Base-by-base conservation (phyloP, 306 rosid genomes). In the Castanospermum australe region DNA sequence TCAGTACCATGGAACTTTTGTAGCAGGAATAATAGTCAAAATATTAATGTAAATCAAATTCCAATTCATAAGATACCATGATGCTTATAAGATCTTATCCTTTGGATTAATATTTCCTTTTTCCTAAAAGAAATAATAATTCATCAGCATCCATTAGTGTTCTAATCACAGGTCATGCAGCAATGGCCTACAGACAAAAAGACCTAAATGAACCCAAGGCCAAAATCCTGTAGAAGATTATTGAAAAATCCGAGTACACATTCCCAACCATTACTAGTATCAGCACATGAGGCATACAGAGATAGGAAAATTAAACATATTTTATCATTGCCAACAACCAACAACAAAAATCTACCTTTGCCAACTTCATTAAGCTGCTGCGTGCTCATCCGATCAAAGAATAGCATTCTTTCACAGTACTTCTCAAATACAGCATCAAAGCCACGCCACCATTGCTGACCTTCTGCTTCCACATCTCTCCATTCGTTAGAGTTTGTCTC, bases 381-480 rank as follows among this genome's bases (percentile, higher is more conserved):
- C 1, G 80, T 52, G 81, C 91, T 88, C 91, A 90, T 86, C 71
- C 91, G 88, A 80, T 95, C 95, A 76, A 92, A 92, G 82, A 91
- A 91, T 35, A 91, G 52, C 99, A 95, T 95, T 71, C 92, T 79
- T 84, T 95, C 96, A 30, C 96, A 88, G 83, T 95, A 95, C 69
- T 87, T 86, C 68, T 95, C 98, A 79, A 83, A 92, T 36, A 95
- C 81, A 74, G 96, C 96, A 79, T 90, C 99, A 67, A 92, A 87
- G 28, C 98, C 99, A 11, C 94, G 93, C 99, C 98, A 95, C 99
- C 99, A 92, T 66, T 85, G 97, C 71, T 87, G 92, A 55, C 92
- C 99, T 83, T 92, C 99, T 17, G 97, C 99, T 83, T 95, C 99
- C 63, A 95, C 94, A 79, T 95, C 99, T 81, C 96, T 89, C 99